Evolutionary conservation across 2,329 filamentous ascomycete species (phyloP).

Genomic region (Epichloe glyceriae): DNA sequence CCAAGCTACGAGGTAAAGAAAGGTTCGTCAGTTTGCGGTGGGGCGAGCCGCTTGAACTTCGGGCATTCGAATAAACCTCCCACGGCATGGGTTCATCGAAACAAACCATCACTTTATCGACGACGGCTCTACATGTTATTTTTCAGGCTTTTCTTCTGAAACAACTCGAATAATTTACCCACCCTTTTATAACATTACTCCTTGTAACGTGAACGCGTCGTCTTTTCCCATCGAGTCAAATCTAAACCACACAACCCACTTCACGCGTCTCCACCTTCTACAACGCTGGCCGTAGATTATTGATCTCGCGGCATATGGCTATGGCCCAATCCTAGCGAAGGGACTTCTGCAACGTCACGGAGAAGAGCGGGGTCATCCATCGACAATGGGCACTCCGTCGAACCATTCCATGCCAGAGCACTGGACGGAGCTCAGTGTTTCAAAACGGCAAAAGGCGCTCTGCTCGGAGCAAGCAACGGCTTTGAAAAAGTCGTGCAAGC

Average conservation of each 20-base stretch:
- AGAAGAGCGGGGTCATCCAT: neutral
- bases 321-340: neutral
- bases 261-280: no score
- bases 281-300: no score
- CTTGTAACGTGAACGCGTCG: no score
- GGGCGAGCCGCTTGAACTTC: slow-evolving; percentile 5
- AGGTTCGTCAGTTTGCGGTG: neutral
- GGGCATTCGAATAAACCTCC: neutral
- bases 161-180: no score
- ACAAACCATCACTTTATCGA: no score
- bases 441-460: slow-evolving; percentile 18
- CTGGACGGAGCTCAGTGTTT: slow-evolving; percentile 25
- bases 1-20: no score
- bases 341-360: neutral
- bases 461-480: slow-evolving; percentile 29
- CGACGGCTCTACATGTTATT: no score
- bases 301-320: neutral
- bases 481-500: slow-evolving; percentile 29
- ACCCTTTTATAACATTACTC: no score
- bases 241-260: no score
- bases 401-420: slow-evolving; percentile 22
- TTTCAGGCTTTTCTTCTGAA: no score
- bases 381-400: slow-evolving; percentile 15
- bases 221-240: no score
- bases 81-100: no score